Conservation (phyloP, 305 asterid genomes). For the Fraxinus greggii region DNA sequence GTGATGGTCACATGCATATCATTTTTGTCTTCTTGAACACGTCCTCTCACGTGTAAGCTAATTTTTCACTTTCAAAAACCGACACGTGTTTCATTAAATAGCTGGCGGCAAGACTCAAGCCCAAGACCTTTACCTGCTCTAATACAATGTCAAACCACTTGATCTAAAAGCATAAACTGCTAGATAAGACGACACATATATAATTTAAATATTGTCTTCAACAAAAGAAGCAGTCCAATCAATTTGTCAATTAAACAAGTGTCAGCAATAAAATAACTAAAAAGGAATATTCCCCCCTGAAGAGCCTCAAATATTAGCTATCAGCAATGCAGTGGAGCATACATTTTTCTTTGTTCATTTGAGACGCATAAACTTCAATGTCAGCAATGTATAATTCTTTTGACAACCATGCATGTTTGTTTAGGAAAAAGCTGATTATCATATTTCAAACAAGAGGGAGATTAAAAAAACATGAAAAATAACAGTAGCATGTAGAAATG, state of each 20-base stretch:
- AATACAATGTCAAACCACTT: neutral
- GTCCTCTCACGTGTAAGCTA: neutral
- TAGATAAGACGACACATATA: neutral
- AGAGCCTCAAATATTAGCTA: conserved; percentile 1
- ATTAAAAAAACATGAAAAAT: neutral
- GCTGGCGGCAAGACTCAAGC: neutral
- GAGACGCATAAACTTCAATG: neutral
- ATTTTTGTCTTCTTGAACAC: neutral
- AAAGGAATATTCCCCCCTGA: neutral
- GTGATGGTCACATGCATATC: neutral
- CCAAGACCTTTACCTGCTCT: neutral
- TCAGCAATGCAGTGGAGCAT: neutral
- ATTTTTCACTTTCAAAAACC: neutral
- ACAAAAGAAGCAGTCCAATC: neutral
- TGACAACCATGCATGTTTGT: neutral
- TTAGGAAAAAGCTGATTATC: neutral
- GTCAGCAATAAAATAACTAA: neutral
- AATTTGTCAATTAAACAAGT: neutral
- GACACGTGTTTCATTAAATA: neutral
- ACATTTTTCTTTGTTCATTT: conserved; percentile 7
- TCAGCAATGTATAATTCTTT: neutral
- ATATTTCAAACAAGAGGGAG: neutral
- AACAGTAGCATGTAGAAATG: neutral
- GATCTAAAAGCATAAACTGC: neutral
- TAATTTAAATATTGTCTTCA: neutral